Evolutionary conservation across 768 basidiomycete species (phyloP), one percentile per base, ranked within the genome.

Genomic region (Trichaptum fuscoviolaceum): DNA sequence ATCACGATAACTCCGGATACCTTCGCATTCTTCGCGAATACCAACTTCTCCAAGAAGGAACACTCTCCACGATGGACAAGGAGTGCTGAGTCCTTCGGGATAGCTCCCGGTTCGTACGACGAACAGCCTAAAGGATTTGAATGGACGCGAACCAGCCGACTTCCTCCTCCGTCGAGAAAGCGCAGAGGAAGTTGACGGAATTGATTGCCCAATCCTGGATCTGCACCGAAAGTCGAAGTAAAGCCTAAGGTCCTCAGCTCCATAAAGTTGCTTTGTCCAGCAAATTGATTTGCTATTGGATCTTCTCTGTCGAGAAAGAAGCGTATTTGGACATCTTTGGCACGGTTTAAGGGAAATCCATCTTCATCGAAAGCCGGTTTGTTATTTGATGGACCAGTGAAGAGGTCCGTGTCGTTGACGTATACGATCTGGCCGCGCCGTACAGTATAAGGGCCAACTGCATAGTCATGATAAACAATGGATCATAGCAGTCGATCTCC

Each of bases 1-100:
- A 91, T 77, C 58, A 96, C 87, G 17, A 99, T 76, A 9, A 95
- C 85, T 1, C 93, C 96, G 0, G 83, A 83, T 5, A 94, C 93
- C 1, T 86, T 89, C 0, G 88, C 91, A 9, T 81, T 77, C 20
- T 83, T 82, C 5, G 95, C 95, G 59, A 82, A 69, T 15, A 86
- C 63, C 18, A 96, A 81, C 77, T 99, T 99, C 69, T 92, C 85
- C 17, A 93, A 76, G 77, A 99, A 98, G 9, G 94, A 90, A 75
- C 96, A 99, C 5, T 82, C 85, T 6, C 96, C 96, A 30, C 96
- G 85, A 58, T 81, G 81, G 18, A 91, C 80, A 18, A 97, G 73
- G 25, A 95, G 73, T 5, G 85, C 81, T 58, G 81, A 84, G 18
- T 67, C 58, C 62, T 83, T 81, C 12, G 78, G 75, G 69, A 87